Base-by-base conservation (phyloP, 345 rosid species). In the Diplotaxis tenuifolia region DNA sequence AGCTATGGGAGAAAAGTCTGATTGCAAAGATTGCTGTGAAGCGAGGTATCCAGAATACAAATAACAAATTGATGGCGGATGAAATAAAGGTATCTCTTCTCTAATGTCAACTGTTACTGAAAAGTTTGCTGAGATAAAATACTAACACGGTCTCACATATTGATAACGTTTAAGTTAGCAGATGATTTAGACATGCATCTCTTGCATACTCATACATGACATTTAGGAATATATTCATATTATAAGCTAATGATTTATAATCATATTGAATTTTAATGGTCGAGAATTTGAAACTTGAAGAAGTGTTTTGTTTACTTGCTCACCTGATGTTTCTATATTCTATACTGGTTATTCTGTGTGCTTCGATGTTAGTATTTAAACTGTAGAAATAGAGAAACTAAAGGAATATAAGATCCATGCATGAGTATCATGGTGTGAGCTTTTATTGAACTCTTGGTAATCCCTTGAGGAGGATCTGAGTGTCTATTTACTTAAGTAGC, bases 31-130 rank as follows among this genome's bases (percentile, higher is more conserved):
- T 96, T 40, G 98, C 98, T 19, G 97, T 92, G 61, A 96, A 96
- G 75, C 88, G 93, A 77, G 99, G 99, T 68, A 90, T 96, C 71
- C 98, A 92, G 84, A 96, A 92, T 81, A 92, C 98, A 20, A 96
- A 96, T 75, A 92, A 96, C 87, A 96, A 96, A 79, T 74, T 92
- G 66, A 96, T 92, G 99, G 88, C 98, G 31, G 97, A 92, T 60
- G 98, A 96, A 79, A 12, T 96, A 60, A 92, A 92, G 97, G 99
- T 92, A 38, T 82, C 82, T 77, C 69, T 55, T 52, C 27, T 62
- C 42, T 56, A 25, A 22, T 45, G 62, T 10, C 19, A 21, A 42
- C 29, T 72, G 22, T 40, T 18, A 28, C 53, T 64, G 50, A 38
- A 56, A 63, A 14, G 54, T 22, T 29, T 49, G 23, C 5, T 29